Evolutionary conservation across 2,329 filamentous ascomycete species (phyloP).

Genomic region (Aspergillus pseudotamarii): DNA sequence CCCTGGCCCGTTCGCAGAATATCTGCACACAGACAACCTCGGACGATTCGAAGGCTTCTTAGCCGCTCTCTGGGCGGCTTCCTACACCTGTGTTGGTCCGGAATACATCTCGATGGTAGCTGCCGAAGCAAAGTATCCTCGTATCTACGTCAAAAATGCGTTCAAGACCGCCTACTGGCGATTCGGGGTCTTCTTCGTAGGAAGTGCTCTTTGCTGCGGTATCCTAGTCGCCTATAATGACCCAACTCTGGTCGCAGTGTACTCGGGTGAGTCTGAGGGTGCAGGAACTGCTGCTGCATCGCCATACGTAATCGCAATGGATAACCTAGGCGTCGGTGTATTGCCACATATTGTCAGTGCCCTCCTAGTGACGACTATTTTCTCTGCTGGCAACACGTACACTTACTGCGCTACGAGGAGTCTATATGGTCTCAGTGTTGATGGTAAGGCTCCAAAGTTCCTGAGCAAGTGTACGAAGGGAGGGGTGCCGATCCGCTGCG

Average conservation of each 20-base stretch:
- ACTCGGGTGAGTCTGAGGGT: conserved; percentile 18
- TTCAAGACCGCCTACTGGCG: conserved; percentile 78
- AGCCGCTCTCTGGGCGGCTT: conserved; percentile 71
- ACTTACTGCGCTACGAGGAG: conserved; percentile 68
- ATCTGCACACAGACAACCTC: conserved; percentile 62
- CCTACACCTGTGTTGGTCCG: conserved; percentile 65
- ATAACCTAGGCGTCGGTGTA: conserved; percentile 61
- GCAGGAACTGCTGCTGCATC: conserved; percentile 63
- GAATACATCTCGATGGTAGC: conserved; percentile 65
- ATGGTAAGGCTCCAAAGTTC: conserved; percentile 61
- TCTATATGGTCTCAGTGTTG: conserved; percentile 66
- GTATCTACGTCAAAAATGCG: conserved; percentile 68
- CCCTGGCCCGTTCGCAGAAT: conserved; percentile 68
- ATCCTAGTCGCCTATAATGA: conserved; percentile 71
- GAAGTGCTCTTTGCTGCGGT: conserved; percentile 70
- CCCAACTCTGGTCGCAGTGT: conserved; percentile 48
- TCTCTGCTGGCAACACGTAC: conserved; percentile 68
- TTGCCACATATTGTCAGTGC: conserved; percentile 72
- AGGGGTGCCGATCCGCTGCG: conserved; percentile 71
- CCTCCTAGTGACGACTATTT: conserved; percentile 67
- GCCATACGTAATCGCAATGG: conserved; percentile 69
- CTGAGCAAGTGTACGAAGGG: conserved; percentile 53
- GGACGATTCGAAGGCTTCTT: conserved; percentile 60
- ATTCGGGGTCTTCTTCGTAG: conserved; percentile 73
- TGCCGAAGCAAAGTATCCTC: conserved; percentile 70